These are phyloP conservation scores for Lactarius vividus DNA, from an alignment of 768 basidiomycete species.

Conservation along the genomic window DNA sequence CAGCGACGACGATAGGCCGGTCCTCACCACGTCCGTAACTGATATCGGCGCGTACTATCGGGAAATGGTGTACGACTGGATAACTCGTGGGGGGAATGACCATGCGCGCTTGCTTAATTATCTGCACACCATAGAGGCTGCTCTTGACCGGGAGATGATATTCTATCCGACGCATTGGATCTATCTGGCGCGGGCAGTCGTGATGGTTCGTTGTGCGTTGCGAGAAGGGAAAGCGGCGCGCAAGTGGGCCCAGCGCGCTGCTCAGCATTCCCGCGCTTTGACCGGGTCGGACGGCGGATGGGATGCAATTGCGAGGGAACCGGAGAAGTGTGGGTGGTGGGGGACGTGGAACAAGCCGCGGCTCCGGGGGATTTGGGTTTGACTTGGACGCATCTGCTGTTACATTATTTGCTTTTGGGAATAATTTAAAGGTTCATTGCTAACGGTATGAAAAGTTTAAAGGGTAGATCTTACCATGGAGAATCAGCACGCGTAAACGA, in stretches of 20 bases:
- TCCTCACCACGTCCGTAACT: background rate
- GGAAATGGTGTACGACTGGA: slow-evolving; percentile 15
- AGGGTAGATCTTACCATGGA: background rate
- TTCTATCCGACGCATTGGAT: slow-evolving; percentile 5
- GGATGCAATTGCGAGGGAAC: slow-evolving; percentile 10
- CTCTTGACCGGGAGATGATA: slow-evolving; percentile 11
- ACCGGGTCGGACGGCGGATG: slow-evolving; percentile 21
- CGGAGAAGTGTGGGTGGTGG: slow-evolving; percentile 18
- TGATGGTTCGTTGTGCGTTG: slow-evolving; percentile 5
- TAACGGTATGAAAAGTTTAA: background rate
- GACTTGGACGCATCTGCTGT: background rate
- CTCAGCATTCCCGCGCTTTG: slow-evolving; percentile 10
- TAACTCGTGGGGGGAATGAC: background rate
- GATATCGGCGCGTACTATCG: slow-evolving; percentile 5
- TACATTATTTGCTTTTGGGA: background rate
- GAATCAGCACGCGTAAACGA: too few species aligned
- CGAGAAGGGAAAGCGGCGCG: slow-evolving; percentile 3
- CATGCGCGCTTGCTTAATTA: slow-evolving; percentile 2
- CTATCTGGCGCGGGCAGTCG: slow-evolving; percentile 1
- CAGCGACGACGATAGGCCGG: slow-evolving; percentile 19
- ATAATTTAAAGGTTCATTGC: background rate
- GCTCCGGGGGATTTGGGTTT: slow-evolving; percentile 1
- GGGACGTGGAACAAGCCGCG: slow-evolving; percentile 9
- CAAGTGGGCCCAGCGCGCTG: slow-evolving; percentile 14
- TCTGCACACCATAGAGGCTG: background rate